Percentiles rank a stretch among this genome's conserved stretches.
phyloP scores from a whole-genome alignment of 768 basidiomycete species.

The Pleurotus giganteus region DNA sequence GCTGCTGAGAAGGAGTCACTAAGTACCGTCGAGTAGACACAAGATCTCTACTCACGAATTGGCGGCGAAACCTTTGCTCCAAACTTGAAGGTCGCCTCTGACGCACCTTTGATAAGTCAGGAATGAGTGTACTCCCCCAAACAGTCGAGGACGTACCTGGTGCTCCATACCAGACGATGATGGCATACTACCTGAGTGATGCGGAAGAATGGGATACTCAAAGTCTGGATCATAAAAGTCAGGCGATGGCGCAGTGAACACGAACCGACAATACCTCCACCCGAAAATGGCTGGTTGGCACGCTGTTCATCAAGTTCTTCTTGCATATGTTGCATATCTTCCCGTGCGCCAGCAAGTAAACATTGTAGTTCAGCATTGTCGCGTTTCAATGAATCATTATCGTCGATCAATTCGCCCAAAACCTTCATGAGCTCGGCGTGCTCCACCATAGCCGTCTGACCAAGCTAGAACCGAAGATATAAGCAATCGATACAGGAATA shows the following conservation, averaged over 20 bases:
- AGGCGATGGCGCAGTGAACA: neutral
- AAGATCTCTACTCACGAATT: slow-evolving; percentile 20
- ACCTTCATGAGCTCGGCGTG: slow-evolving; percentile 64
- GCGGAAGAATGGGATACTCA: neutral
- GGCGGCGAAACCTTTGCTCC: slow-evolving; percentile 20
- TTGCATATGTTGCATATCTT: slow-evolving; percentile 67
- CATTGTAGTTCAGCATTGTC: slow-evolving; percentile 80
- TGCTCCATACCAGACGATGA: neutral
- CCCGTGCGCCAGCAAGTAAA: slow-evolving; percentile 71
- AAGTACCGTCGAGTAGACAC: neutral
- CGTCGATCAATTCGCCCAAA: slow-evolving; percentile 81
- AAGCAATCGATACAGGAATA: slow-evolving; percentile 6
- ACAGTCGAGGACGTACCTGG: neutral
- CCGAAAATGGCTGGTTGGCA: slow-evolving; percentile 41
- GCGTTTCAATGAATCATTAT: slow-evolving; percentile 79
- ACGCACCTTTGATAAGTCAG: slow-evolving; percentile 14
- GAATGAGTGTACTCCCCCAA: neutral
- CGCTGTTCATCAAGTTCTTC: slow-evolving; percentile 77
- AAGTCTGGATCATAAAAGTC: neutral
- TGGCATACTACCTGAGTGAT: neutral
- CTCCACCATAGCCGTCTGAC: slow-evolving; percentile 40
- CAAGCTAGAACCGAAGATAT: slow-evolving; percentile 33
- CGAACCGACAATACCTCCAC: slow-evolving; percentile 37
- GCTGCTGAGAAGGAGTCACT: slow-evolving; percentile 29
- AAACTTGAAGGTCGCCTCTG: slow-evolving; percentile 24